phyloP scores from a whole-genome alignment of 148 eudicot genomes.

The Rhododendron mucronatum region DNA sequence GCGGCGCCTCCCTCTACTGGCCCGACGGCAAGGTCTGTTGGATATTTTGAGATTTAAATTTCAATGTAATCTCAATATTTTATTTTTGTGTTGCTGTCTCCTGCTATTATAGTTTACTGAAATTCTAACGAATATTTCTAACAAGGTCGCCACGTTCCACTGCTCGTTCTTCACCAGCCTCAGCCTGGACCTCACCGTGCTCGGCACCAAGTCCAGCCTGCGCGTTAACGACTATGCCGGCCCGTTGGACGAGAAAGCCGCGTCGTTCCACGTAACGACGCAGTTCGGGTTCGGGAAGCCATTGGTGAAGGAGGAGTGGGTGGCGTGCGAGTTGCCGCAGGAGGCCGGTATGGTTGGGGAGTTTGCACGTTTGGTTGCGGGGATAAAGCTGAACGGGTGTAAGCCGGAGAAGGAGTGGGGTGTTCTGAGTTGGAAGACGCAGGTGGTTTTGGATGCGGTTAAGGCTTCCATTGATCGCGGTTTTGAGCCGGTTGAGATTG shows the following conservation, averaged over 20 bases:
- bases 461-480: conserved; percentile 42
- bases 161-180: conserved; percentile 46
- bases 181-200: conserved; percentile 32
- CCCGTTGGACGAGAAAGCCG: conserved; percentile 29
- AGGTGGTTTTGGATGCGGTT: conserved; percentile 50
- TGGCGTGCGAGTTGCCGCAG: conserved; percentile 40
- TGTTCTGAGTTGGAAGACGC: conserved; percentile 45
- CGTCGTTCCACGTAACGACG: conserved; percentile 29
- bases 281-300: conserved; percentile 18
- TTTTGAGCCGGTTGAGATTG: conserved; percentile 36
- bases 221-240: conserved; percentile 35
- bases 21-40: conserved; percentile 26
- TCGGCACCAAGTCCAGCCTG: conserved; percentile 49
- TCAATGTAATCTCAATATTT: too few relatives aligned
- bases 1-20: conserved; percentile 50
- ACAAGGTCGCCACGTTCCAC: conserved; percentile 34
- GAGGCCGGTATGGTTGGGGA: conserved; percentile 55
- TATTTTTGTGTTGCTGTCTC: too few relatives aligned
- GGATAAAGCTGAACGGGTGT: conserved; percentile 25
- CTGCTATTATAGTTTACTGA: background rate
- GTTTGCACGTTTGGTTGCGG: conserved; percentile 38
- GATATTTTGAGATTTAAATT: background rate
- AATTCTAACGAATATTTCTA: background rate
- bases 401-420: conserved; percentile 48
- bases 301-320: conserved; percentile 32